These are phyloP conservation scores for Trichosanthes cucumerina DNA, from an alignment of 306 rosid genomes.

Conservation along the genomic window DNA sequence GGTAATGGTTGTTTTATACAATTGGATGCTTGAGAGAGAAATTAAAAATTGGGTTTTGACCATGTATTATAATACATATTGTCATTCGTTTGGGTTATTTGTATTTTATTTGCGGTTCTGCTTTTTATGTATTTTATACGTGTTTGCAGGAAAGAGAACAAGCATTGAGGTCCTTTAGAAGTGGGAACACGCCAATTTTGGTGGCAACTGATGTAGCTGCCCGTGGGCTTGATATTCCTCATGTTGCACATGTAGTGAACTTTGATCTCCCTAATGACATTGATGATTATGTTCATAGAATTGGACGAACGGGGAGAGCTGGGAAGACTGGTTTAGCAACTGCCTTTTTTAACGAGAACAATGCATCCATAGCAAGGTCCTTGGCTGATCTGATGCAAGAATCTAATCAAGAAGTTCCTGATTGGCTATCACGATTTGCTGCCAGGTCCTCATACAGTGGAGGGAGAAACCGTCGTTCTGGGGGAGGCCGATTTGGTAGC, in stretches of 20 bases:
- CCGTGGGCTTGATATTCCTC: constrained; percentile 88
- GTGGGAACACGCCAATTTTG: constrained; percentile 79
- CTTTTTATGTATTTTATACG: constrained; percentile 3
- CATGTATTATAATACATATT: neutral
- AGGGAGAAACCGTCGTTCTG: constrained; percentile 73
- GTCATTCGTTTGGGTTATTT: neutral
- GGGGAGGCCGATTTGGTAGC: constrained; percentile 72
- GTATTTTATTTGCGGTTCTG: neutral
- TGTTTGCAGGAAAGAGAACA: constrained; percentile 69
- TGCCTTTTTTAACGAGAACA: constrained; percentile 80
- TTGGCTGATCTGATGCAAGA: constrained; percentile 74
- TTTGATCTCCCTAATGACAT: constrained; percentile 90
- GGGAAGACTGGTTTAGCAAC: constrained; percentile 85
- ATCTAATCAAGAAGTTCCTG: constrained; percentile 77
- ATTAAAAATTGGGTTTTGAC: neutral
- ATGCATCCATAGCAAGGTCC: constrained; percentile 55
- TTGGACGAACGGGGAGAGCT: constrained; percentile 89
- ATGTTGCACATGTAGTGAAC: constrained; percentile 82
- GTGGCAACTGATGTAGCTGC: constrained; percentile 96
- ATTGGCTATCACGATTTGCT: constrained; percentile 69
- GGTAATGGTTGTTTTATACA: neutral
- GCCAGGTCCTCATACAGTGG: constrained; percentile 54
- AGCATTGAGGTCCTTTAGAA: constrained; percentile 71
- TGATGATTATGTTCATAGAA: constrained; percentile 88
- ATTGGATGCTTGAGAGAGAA: neutral